Evolutionary conservation across 768 basidiomycete species (phyloP), one percentile per base, ranked within the genome.

Genomic region (Dentipellis fragilis): DNA sequence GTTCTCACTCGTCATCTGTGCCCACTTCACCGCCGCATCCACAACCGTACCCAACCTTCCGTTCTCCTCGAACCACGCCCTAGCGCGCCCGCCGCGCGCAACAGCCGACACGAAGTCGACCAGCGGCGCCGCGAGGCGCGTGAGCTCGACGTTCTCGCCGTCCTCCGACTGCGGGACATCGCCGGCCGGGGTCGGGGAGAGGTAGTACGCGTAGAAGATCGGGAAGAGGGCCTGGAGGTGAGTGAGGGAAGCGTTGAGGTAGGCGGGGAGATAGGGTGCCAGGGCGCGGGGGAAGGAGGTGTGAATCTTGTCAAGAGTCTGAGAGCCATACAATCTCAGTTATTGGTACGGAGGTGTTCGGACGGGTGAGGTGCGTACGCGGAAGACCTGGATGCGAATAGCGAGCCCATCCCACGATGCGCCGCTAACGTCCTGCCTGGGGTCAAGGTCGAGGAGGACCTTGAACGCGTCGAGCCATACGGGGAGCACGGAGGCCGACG

Each of bases 391-490:
- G 42, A 86, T 81, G 50, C 87, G 77, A 53, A 97, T 75, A 6
- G 84, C 74, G 9, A 99, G 69, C 6, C 80, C 81, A 67, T 95
- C 91, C 93, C 94, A 97, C 51, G 81, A 80, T 19, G 74, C 66
- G 5, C 73, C 71, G 49, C 75, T 75, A 3, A 87, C 73, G 64
- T 94, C 93, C 52, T 72, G 69, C 19, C 74, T 69, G 0, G 86
- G 79, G 65, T 90, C 83, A 19, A 80, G 68, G 51, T 71, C 75
- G 21, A 97, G 73, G 12, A 97, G 74, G 14, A 83, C 80, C 59
- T 81, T 83, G 75, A 97, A 93, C 0, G 90, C 89, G 38, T 87
- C 85, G n/a, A 97, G 71, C 96, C 96, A 99, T 14, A 84, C 76
- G 1, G 94, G 91, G 6, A 95, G 79, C 42, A 97, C 83, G 46